These are phyloP conservation scores for Trichothecium sympodiale DNA, from an alignment of 2,329 filamentous ascomycete genomes.

Conservation along the genomic window DNA sequence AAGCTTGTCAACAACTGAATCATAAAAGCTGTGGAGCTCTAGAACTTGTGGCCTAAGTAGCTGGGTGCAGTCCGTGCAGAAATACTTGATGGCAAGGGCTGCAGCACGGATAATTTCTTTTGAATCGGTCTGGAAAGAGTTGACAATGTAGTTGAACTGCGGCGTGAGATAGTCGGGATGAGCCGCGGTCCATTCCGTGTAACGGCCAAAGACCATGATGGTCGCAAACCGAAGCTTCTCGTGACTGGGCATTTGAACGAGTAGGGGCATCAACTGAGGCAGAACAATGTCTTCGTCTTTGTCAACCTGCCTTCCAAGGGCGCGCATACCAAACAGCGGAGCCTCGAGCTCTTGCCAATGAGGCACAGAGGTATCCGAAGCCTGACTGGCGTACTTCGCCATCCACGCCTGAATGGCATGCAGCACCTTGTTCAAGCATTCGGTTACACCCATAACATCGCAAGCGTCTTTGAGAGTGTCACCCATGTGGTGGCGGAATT, in stretches of 20 bases:
- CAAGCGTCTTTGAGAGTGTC: slow-evolving; percentile 96
- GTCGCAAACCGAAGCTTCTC: slow-evolving; percentile 98
- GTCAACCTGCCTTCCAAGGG: slow-evolving; percentile 93
- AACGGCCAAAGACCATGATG: slow-evolving; percentile 92
- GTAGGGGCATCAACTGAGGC: slow-evolving; percentile 81
- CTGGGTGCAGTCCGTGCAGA: slow-evolving; percentile 89
- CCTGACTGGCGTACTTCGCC: slow-evolving; percentile 65
- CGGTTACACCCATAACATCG: slow-evolving; percentile 86
- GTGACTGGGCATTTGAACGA: slow-evolving; percentile 89
- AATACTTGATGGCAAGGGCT: slow-evolving; percentile 90
- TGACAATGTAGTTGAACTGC: slow-evolving; percentile 92
- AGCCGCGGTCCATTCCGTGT: slow-evolving; percentile 94
- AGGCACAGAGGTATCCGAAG: slow-evolving; percentile 64
- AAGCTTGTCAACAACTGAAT: slow-evolving; percentile 76
- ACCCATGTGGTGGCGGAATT: slow-evolving; percentile 94
- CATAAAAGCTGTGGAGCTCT: slow-evolving; percentile 86
- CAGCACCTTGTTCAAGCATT: slow-evolving; percentile 84
- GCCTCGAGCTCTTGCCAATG: slow-evolving; percentile 96
- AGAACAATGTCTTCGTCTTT: slow-evolving; percentile 79
- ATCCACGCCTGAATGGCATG: slow-evolving; percentile 82
- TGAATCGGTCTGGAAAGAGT: slow-evolving; percentile 78
- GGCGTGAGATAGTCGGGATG: slow-evolving; percentile 87
- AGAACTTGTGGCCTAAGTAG: slow-evolving; percentile 73
- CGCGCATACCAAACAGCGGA: slow-evolving; percentile 87
- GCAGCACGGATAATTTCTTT: slow-evolving; percentile 87